Evolutionary conservation across 306 rosid genomes (phyloP), one percentile per base, ranked within the genome.

Genomic region (Quercus cerris): DNA sequence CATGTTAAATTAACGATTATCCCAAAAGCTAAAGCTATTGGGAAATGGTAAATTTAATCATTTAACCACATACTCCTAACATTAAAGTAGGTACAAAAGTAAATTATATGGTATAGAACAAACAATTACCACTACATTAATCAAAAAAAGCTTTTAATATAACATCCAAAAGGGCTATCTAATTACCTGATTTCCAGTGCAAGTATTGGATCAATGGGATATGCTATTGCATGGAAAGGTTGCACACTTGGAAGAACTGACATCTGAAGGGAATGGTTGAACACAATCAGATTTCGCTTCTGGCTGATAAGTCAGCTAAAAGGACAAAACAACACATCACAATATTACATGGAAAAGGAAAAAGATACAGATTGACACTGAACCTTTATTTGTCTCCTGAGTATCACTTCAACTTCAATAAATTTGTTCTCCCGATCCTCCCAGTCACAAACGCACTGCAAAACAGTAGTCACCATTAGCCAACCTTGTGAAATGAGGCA

Each of bases 201-300:
- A 81, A 96, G 91, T 81, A 93, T 79, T 19, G 98, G 84, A 74
- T 93, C 99, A 76, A 96, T 96, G 14, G 99, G 99, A 84, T 96
- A 96, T 57, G 99, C 99, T 71, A 96, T 96, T 58, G 99, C 99
- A 76, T 96, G 99, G 91, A 96, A 96, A 75, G 99, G 99, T 82
- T 96, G 99, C 75, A 96, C 99, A 78, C 99, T 96, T 23, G 99
- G 99, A 81, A 96, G 95, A 86, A 96, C 93, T 23, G 99, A 93
- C 90, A 91, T 89, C 99, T 96, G 91, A 77, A 83, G 71, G 73
- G 67, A 77, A 75, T 68, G 51, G 72, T 67, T 33, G 4, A 67
- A 19, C 30, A 67, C 3, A n/a, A 35, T 67, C 51, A 71, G 17
- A 73, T 56, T 55, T 15, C 30, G 25, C 3, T 55, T 35, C 72